These are phyloP conservation scores for Coniochaeta sp. DNA, from an alignment of 2,329 filamentous ascomycete genomes.

Conservation along the genomic window DNA sequence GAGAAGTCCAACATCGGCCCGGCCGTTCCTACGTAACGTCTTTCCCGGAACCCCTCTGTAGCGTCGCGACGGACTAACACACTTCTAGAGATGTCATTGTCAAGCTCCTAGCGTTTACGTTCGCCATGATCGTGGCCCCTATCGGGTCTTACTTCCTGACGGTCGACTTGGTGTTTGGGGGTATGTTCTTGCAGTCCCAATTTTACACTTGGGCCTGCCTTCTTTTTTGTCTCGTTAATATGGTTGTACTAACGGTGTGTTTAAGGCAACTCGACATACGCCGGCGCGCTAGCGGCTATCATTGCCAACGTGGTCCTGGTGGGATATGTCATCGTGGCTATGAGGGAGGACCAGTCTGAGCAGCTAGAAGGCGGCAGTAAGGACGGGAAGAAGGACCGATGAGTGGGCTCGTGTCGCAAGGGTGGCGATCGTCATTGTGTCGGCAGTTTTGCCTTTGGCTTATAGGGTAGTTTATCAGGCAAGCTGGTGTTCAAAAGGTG, in stretches of 20 bases:
- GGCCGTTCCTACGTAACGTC: constrained; percentile 72
- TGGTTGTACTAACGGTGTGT: background rate
- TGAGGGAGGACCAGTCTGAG: constrained; percentile 69
- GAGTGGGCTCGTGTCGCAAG: too few relatives aligned
- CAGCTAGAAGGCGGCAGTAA: constrained; percentile 30
- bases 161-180: constrained; percentile 68
- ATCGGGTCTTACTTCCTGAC: constrained; percentile 86
- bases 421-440: too few relatives aligned
- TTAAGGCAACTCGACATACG: constrained; percentile 77
- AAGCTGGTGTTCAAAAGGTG: background rate
- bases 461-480: too few relatives aligned
- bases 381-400: constrained; percentile 3
- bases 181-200: constrained; percentile 36
- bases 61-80: background rate
- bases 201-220: background rate
- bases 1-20: constrained; percentile 69
- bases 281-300: constrained; percentile 77
- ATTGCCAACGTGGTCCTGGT: constrained; percentile 89
- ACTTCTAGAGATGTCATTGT: constrained; percentile 66
- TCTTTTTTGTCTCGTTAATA: background rate
- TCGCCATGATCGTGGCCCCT: constrained; percentile 83
- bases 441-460: background rate
- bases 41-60: constrained; percentile 7
- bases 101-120: constrained; percentile 84
- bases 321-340: constrained; percentile 85